phyloP scores from a whole-genome alignment of 176 grass and related monocot genomes.

The Lolium multiflorum region DNA sequence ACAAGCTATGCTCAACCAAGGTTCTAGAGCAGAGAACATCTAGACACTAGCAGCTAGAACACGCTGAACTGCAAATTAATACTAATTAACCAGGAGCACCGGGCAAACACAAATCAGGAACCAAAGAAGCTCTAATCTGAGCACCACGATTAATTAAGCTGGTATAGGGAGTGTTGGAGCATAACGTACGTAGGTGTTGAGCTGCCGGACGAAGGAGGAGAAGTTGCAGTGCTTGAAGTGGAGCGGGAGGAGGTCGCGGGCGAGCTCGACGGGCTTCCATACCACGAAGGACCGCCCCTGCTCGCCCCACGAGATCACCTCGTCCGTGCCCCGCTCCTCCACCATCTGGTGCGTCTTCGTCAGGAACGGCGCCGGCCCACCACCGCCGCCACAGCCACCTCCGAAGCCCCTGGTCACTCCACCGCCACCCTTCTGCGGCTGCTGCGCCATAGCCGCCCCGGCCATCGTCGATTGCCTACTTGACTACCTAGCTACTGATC shows the following conservation, averaged over 20 bases:
- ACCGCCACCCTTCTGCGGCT: not conserved
- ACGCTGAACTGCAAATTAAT: too few species aligned
- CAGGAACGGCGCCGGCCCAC: conserved; percentile 82
- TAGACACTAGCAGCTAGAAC: not conserved
- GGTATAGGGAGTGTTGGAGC: not conserved
- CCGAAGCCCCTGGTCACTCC: not conserved
- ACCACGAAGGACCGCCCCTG: conserved; percentile 86
- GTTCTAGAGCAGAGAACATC: not conserved
- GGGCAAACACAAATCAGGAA: not conserved
- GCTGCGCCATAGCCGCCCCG: not conserved
- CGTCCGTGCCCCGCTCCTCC: conserved; percentile 70
- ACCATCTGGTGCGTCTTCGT: conserved; percentile 86
- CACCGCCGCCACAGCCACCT: not conserved
- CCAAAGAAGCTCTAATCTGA: not conserved
- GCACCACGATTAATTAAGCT: not conserved
- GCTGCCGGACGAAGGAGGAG: conserved; percentile 95
- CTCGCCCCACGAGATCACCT: conserved; percentile 89
- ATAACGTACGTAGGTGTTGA: conserved; percentile 88
- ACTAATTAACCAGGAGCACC: not conserved
- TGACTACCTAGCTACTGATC: not conserved
- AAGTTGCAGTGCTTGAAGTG: conserved; percentile 99
- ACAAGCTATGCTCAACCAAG: not conserved
- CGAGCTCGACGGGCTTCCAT: conserved; percentile 93
- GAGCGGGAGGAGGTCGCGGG: conserved; percentile 82
- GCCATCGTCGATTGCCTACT: not conserved